Percentiles rank a stretch among this genome's conserved stretches.
phyloP scores from a whole-genome alignment of 1,284 basidiomycete species.

The Irpex sp. region DNA sequence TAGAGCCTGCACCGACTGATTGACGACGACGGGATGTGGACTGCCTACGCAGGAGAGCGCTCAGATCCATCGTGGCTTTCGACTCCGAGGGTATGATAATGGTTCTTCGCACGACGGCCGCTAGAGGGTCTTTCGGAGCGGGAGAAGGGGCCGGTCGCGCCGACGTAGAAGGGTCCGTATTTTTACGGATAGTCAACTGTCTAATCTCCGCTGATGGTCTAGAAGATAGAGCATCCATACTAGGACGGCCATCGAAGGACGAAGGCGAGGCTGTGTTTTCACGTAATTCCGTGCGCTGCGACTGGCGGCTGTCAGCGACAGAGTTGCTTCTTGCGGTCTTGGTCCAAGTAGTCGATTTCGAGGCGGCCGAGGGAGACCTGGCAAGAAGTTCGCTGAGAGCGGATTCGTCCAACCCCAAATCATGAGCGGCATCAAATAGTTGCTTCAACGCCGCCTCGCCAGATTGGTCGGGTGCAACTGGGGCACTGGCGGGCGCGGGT shows the following conservation, averaged over 20 bases:
- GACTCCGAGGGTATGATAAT: conserved; percentile 72
- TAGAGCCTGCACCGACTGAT: conserved; percentile 51
- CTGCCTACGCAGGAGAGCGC: conserved; percentile 50
- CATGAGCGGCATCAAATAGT: conserved; percentile 69
- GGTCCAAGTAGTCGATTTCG: conserved; percentile 46
- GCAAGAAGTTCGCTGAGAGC: conserved; percentile 67
- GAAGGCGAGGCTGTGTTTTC: conserved; percentile 21
- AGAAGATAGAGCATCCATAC: conserved; percentile 30
- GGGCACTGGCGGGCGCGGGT: conserved; percentile 8
- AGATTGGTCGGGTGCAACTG: conserved; percentile 5
- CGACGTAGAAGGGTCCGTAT: conserved; percentile 24
- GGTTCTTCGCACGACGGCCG: conserved; percentile 67
- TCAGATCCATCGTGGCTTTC: conserved; percentile 47
- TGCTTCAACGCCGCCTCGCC: conserved; percentile 55
- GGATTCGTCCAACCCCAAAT: conserved; percentile 67
- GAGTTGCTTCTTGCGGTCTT: conserved; percentile 43
- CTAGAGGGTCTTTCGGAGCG: conserved; percentile 32
- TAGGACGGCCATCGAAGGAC: conserved; percentile 31
- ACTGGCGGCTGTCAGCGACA: conserved; percentile 27
- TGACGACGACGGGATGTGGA: conserved; percentile 46
- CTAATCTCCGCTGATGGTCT: conserved; percentile 29
- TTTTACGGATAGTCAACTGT: conserved; percentile 35
- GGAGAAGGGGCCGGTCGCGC: conserved; percentile 35
- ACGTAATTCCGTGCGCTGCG: conserved; percentile 19
- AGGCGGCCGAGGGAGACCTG: conserved; percentile 64